Base-by-base conservation (phyloP, 495 filamentous ascomycete species). In the Tuber borchii region DNA sequence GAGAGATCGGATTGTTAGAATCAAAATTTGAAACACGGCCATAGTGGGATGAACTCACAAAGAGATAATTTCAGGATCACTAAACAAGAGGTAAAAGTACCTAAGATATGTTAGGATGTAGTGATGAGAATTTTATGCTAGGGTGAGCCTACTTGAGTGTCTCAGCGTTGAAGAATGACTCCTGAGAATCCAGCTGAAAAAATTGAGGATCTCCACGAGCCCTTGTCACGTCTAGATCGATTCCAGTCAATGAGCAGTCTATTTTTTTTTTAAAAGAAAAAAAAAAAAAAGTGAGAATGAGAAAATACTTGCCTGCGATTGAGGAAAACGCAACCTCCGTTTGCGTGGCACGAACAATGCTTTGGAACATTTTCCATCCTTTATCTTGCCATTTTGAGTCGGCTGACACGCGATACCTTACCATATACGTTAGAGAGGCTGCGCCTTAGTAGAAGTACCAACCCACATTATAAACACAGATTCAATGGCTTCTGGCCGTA, bases 21-120 rank as follows among this genome's bases (percentile, higher is more conserved):
- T 16, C 16, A 48, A 61, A 44, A 31, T 19, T 22, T 20, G 17
- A 39, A 31, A 73, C 6, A 26, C 31, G 2, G 72, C 40, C n/a
- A 71, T 61, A 44, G 34, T 14, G 12, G 8, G 46, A 70, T 20
- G 31, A n/a, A 40, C 46, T 65, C 34, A 65, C 82, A 97, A 84
- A 83, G 87, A 91, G 42, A 94, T 84, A 71, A 90, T 83, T 76
- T 88, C 86, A 7, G 91, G 90, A 74, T 90, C 89, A 34, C 88
- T 91, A 83, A 94, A 99, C 75, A 97, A 87, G 76, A 97, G 83
- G 79, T 95, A 98, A 76, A 97, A 96, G 83, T 98, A 97, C 82
- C 97, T 99, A 76, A 97, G 85, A 26, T 93, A 95, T 84, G 97
- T 93, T 9, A 92, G 90, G 73, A 89, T 83, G 88, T 48, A 26